Evolutionary conservation across 805 yeast species (phyloP), one percentile per base, ranked within the genome.

Genomic region (Barnettozyma wickerhamii): DNA sequence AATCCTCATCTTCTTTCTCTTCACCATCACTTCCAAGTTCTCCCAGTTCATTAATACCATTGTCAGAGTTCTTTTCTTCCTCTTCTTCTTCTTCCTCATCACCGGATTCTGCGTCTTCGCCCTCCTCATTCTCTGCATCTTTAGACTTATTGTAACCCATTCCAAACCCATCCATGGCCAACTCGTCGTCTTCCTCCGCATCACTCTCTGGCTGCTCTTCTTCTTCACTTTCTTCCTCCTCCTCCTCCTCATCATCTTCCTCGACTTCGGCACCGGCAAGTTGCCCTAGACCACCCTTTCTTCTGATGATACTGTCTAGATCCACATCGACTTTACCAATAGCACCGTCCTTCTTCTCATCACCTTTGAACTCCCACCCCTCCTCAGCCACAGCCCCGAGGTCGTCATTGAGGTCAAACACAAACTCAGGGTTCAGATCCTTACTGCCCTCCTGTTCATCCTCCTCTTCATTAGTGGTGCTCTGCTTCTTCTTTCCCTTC

Each of bases 351-450:
- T 47, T 38, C 18, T 54, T 50, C 18, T 53, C 67, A 29, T 74
- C 77, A 40, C 76, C 77, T 30, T 72, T 75, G 56, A 89, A 87
- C 51, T 88, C 88, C 96, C 97, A 89, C 5, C 95, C 96, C 42
- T 75, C 78, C 39, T 81, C 79, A 4, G 65, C 65, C 4, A 69
- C 47, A 32, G 58, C 64, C 14, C 65, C 60, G 24, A 71, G 81
- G 20, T 71, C 76, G 7, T 77, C 86, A 20, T 78, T 91, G 10
- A 80, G 50, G 18, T 79, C 74, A 56, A 90, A 90, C 15, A 72
- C 63, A 56, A 93, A 88, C 26, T 77, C 81, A 5, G 90, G 88
- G 51, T 87, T 81, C 34, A 89, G 59, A 42, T 76, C 88, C 31
- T 70, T 71, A n/a, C 74, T 71, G 37, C 60, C 64, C 17, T 62